These are phyloP conservation scores for Aurantiochytrium sp. DNA, from an alignment of 108 stramenopile genomes.

Conservation along the genomic window DNA sequence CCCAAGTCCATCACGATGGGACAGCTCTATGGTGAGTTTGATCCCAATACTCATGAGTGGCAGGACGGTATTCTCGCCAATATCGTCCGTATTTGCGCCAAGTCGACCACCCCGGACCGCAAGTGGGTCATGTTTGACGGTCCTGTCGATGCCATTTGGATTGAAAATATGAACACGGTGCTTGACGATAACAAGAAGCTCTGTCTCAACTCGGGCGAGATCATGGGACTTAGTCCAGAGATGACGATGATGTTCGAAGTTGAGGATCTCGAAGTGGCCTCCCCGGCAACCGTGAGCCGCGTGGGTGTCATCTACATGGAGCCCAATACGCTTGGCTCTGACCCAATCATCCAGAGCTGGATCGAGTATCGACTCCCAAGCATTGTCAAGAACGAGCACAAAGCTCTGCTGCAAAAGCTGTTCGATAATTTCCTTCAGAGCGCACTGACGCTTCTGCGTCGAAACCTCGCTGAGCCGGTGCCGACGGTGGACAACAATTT, in stretches of 20 bases:
- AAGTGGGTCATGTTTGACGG: constrained; percentile 62
- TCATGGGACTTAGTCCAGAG: constrained; percentile 45
- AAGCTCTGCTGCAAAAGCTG: neutral
- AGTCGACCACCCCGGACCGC: constrained; percentile 32
- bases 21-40: constrained; percentile 58
- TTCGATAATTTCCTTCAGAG: constrained; percentile 42
- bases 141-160: constrained; percentile 61
- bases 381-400: neutral
- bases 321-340: constrained; percentile 43
- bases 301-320: constrained; percentile 65
- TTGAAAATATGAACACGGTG: constrained; percentile 66
- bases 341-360: constrained; percentile 48
- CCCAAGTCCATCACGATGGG: constrained; percentile 62
- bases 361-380: constrained; percentile 20
- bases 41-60: constrained; percentile 60
- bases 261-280: constrained; percentile 52
- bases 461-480: constrained; percentile 30
- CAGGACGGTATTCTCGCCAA: constrained; percentile 48
- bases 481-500: constrained; percentile 56
- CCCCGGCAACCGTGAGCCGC: constrained; percentile 53
- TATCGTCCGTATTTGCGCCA: constrained; percentile 41
- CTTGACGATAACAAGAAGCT: constrained; percentile 52
- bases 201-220: constrained; percentile 56
- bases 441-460: constrained; percentile 21
- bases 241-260: constrained; percentile 67